These are phyloP conservation scores for Solanum chaucha DNA, from an alignment of 257 asterid species.

Conservation along the genomic window DNA sequence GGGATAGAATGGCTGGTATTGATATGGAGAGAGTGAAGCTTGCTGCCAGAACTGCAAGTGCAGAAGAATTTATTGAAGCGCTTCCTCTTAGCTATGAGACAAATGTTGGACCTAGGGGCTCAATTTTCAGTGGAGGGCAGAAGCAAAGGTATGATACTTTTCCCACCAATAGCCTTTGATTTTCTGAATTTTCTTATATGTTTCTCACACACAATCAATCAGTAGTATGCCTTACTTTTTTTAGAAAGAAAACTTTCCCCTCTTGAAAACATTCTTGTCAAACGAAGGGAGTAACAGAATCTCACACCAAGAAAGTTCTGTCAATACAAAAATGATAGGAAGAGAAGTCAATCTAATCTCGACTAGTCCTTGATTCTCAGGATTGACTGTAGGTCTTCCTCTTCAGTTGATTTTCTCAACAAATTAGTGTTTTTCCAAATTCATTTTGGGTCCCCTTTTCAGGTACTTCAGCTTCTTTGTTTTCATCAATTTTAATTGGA, in stretches of 20 bases:
- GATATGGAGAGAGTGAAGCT: slow-evolving; percentile 65
- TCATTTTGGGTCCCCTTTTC: neutral
- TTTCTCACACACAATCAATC: neutral
- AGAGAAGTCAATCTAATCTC: neutral
- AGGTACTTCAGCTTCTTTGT: neutral
- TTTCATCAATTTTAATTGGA: neutral
- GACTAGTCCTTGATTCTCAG: neutral
- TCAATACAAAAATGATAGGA: neutral
- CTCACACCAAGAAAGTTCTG: neutral
- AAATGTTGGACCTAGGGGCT: slow-evolving; percentile 82
- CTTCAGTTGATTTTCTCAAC: neutral
- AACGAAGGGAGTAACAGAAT: neutral
- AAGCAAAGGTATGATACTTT: slow-evolving; percentile 53
- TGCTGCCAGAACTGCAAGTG: slow-evolving; percentile 85
- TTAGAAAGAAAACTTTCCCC: neutral
- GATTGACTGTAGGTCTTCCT: neutral
- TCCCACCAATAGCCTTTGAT: neutral
- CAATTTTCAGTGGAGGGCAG: slow-evolving; percentile 89
- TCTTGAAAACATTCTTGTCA: neutral
- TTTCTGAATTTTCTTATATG: neutral
- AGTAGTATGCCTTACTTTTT: neutral
- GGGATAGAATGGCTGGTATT: slow-evolving; percentile 58
- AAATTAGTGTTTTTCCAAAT: neutral
- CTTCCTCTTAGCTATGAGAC: slow-evolving; percentile 64
- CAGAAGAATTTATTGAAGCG: slow-evolving; percentile 63